Conservation (phyloP, 805 yeast species). For the Candida ortonii region DNA sequence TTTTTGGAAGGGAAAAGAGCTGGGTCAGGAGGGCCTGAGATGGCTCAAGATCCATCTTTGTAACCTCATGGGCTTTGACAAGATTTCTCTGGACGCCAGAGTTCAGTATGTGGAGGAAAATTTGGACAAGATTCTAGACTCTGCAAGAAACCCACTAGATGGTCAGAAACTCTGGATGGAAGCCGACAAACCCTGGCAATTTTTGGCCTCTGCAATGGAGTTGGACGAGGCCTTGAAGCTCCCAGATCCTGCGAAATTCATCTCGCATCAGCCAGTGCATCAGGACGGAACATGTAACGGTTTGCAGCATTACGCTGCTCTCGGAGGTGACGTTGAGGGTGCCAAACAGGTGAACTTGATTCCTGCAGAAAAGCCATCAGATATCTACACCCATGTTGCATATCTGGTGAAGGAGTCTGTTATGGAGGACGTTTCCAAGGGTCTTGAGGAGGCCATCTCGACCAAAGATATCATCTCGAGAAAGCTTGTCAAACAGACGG, state of each 20-base stretch:
- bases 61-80: slow-evolving; percentile 72
- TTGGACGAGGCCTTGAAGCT: slow-evolving; percentile 56
- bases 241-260: slow-evolving; percentile 60
- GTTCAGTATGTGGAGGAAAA: slow-evolving; percentile 56
- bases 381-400: slow-evolving; percentile 73
- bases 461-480: slow-evolving; percentile 67
- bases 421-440: slow-evolving; percentile 50
- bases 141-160: slow-evolving; percentile 61
- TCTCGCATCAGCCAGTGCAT: slow-evolving; percentile 76
- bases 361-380: slow-evolving; percentile 72
- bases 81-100: slow-evolving; percentile 65
- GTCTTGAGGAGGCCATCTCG: slow-evolving; percentile 51
- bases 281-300: slow-evolving; percentile 90
- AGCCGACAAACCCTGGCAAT: slow-evolving; percentile 86
- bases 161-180: slow-evolving; percentile 62
- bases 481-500: slow-evolving; percentile 93
- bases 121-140: slow-evolving; percentile 49
- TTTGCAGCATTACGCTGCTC: slow-evolving; percentile 80
- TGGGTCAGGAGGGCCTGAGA: slow-evolving; percentile 61
- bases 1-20: slow-evolving; percentile 73
- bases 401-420: slow-evolving; percentile 55
- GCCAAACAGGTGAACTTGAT: slow-evolving; percentile 74
- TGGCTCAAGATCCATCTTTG: slow-evolving; percentile 80
- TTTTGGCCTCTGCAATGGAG: slow-evolving; percentile 67
- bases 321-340: slow-evolving; percentile 83